Base-by-base conservation (phyloP, 371 early-diverging fungal species). In the Apophysomyces ossiformis region DNA sequence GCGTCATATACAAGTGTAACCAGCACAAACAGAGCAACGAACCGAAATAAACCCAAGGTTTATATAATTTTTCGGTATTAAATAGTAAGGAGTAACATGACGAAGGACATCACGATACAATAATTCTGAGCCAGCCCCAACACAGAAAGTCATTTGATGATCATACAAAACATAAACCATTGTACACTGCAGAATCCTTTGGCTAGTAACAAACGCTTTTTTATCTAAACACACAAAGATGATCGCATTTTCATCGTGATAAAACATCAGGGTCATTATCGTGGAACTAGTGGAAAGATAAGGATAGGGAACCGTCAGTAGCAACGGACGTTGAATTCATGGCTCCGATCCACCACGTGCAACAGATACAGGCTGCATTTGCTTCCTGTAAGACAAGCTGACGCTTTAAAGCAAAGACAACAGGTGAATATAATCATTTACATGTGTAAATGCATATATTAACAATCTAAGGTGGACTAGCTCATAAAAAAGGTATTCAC, bases 401-500 rank as follows among this genome's bases (percentile, higher is more conserved):
- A 41, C 1, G 5, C 41, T 11, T 13, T 11, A 41, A 1, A 41
- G 41, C 41, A 41, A 13, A 41, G 15, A 43, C 43, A 43, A 43
- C 15, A 4, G 43, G 43, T 43, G 2, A 43, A 43, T 12, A 5
- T 43, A 43, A 43, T 15, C 9, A 5, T 43, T 43, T 12, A 12
- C 32, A 26, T 26, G 32, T 43, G 9, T 4, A 43, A 43, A 15
- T 4, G 15, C 43, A 15, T 43, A 43, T 43, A 43, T 43, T 43
- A 43, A 43, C 12, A 26, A 26, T 26, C 32, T 26, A 26, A 45
- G 1, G 15, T 18, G 46, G 21, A 21, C 21, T 21, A 50, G 58
- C 66, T 70, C 66, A 73, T 73, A 61, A 75, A 75, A 45, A 56
- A 69, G 0, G 66, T 58, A 65, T 75, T 71, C 37, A 75, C 57